Evolutionary conservation across 2,329 filamentous ascomycete species (phyloP).

Genomic region (Calonectria hongkongensis): DNA sequence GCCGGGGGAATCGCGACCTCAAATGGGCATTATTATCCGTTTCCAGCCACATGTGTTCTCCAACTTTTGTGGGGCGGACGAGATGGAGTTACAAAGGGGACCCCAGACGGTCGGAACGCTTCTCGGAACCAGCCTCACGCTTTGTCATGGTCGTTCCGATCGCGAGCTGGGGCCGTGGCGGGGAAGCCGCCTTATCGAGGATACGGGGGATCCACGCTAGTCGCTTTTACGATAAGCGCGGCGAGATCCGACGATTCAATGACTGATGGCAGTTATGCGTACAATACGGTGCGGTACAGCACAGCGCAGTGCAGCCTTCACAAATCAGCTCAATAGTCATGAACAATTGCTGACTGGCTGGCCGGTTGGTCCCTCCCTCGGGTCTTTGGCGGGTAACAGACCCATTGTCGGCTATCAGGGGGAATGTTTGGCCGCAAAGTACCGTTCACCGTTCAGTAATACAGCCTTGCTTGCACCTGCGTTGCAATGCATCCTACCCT

Average conservation of each 20-base stretch:
- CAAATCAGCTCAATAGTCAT: neutral
- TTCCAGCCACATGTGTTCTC: neutral
- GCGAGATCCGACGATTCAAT: conserved; percentile 20
- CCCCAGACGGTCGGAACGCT: conserved; percentile 22
- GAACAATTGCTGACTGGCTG: neutral
- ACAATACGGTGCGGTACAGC: too few relatives aligned
- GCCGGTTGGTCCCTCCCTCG: neutral
- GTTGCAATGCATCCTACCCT: neutral
- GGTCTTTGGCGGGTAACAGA: neutral
- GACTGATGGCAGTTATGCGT: neutral
- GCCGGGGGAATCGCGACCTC: conserved; percentile 30
- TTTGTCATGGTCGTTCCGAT: conserved; percentile 5
- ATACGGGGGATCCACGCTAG: neutral
- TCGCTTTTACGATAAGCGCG: conserved; percentile 7
- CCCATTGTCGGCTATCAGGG: neutral
- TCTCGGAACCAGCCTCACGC: conserved; percentile 24
- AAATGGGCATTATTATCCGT: conserved; percentile 29
- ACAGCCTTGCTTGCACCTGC: neutral
- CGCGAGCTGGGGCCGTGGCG: neutral
- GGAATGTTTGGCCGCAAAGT: neutral
- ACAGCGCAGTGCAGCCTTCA: neutral
- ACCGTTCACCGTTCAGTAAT: too few relatives aligned
- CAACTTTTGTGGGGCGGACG: conserved; percentile 20
- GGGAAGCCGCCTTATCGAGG: neutral
- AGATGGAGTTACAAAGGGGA: conserved; percentile 7